Base-by-base conservation (phyloP, 768 basidiomycete species). In the Mycena floridula region DNA sequence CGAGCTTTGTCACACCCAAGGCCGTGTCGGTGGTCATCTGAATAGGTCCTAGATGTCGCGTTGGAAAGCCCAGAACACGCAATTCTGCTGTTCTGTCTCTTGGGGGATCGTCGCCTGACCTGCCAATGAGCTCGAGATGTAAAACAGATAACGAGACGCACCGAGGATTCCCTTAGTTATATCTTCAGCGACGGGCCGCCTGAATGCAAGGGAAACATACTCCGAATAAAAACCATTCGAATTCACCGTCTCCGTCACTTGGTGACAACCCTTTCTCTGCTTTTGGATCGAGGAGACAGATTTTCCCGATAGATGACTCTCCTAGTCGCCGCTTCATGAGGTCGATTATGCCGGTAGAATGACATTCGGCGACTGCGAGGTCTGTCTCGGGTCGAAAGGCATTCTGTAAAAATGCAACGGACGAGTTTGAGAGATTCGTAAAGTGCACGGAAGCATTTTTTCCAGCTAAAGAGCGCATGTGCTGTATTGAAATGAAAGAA, bases 21-120 rank as follows among this genome's bases (percentile, higher is more conserved):
- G 95, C 95, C 2, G 95, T 97, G 64, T 99, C 95, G 0, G 96
- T 99, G 25, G 96, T 98, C 96, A 99, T 99, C 64, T 99, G 96
- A 1, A 91, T 71, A 2, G 81, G 68, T 0, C 92, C 93, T 7
- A 99, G 71, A 61, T 88, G 89, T 25, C 96, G 77, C 5, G 77
- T 77, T 1, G 90, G 88, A 60, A 95, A 99, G 1, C 93, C 93
- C 27, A 92, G 66, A 13, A 73, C 74, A 24, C 95, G 84, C 26
- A 99, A 76, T 58, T 95, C 89, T 1, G 81, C 77, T 2, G 95
- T 99, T 42, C 95, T 74, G 60, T 99, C 95, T 27, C 92, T 76
- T 0, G 95, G 95, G 2, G 95, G 95, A 64, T 99, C 94, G 56
- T 97, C 95, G 9, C 95, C 94, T 83, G 67, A 23, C 40, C 12